Percentiles rank a stretch among this genome's conserved stretches.
phyloP scores from a whole-genome alignment of 257 asterid genomes.

The Asclepias syriaca region DNA sequence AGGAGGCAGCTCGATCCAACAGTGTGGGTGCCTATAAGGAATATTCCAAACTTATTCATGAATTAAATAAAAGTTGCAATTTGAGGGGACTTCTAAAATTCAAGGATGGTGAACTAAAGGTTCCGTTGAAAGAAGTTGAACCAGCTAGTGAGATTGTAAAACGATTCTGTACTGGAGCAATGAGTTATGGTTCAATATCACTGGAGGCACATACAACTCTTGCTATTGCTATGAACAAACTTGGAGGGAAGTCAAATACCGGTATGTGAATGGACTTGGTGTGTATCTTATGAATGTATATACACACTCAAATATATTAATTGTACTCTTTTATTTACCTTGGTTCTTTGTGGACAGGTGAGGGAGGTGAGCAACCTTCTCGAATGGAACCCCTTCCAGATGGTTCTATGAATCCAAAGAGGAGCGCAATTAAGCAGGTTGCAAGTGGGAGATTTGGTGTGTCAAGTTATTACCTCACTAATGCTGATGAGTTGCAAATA shows the following conservation, averaged over 20 bases:
- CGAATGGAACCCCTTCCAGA: conserved; percentile 93
- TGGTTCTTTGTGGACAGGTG: conserved; percentile 45
- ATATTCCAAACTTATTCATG: conserved; percentile 79
- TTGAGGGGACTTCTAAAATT: conserved; percentile 95
- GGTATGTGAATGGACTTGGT: conserved; percentile 36
- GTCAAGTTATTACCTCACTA: conserved; percentile 92
- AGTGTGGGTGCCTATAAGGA: conserved; percentile 94
- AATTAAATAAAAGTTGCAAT: conserved; percentile 81
- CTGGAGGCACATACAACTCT: conserved; percentile 93
- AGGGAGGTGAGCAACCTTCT: conserved; percentile 99
- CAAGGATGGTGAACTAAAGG: conserved; percentile 52
- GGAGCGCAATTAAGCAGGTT: conserved; percentile 98
- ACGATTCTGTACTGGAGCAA: conserved; percentile 93
- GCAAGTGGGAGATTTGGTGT: conserved; percentile 99
- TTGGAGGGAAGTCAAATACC: conserved; percentile 96
- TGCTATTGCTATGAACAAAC: conserved; percentile 89
- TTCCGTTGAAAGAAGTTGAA: conserved; percentile 87
- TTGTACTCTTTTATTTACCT: neutral
- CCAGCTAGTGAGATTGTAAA: conserved; percentile 94
- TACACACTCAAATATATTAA: neutral
- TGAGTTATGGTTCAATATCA: conserved; percentile 98
- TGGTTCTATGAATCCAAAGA: conserved; percentile 82
- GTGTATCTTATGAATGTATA: neutral
- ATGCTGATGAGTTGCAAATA: conserved; percentile 92
- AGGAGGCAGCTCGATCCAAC: conserved; percentile 87